Evolutionary conservation across 2,329 filamentous ascomycete species (phyloP), one percentile per base, ranked within the genome.

Genomic region (Alternaria burnsii): DNA sequence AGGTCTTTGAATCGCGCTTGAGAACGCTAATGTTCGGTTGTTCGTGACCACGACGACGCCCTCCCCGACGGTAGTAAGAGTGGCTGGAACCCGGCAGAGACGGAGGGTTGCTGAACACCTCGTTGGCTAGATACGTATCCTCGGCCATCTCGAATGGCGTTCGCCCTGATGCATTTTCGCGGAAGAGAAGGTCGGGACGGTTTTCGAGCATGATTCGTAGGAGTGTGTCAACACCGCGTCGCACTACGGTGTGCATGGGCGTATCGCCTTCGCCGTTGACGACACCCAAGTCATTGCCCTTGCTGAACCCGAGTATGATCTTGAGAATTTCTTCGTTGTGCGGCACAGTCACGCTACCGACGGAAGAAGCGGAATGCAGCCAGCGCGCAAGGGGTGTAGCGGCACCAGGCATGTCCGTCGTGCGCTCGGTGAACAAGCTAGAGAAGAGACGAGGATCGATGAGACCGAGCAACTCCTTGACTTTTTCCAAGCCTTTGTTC

Each of bases 81-180:
- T 62, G 55, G 4, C 9, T 14, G 10, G 12, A 50, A 6, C 14
- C n/a, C 20, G 20, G 7, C 8, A 67, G 48, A 5, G 52, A 32
- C 20, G 71, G 73, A 32, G 65, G 62, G 18, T 65, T 58, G 5
- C 34, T 62, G 61, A 68, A 68, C 32, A 71, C 80, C 7, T 71
- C 61, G 4, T 71, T 69, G 8, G 79, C 76, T 3, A 86, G 78
- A 61, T 84, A 83, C 1, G 77, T 75, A 53, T 91, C 88, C 52
- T 86, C 81, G 0, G 89, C 87, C 50, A 91, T 78, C 68, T 95
- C 91, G 28, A 85, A 82, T 0, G 92, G 89, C 0, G 91, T 95
- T 16, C 86, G 84, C 2, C 92, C 92, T 0, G 91, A 91, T 0
- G 91, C 87, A 67, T 94, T 94, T 74, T 95, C 92, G 22, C 88